Base-by-base conservation (phyloP, 1,139 yeast species). In the Blastobotrys persicus region DNA sequence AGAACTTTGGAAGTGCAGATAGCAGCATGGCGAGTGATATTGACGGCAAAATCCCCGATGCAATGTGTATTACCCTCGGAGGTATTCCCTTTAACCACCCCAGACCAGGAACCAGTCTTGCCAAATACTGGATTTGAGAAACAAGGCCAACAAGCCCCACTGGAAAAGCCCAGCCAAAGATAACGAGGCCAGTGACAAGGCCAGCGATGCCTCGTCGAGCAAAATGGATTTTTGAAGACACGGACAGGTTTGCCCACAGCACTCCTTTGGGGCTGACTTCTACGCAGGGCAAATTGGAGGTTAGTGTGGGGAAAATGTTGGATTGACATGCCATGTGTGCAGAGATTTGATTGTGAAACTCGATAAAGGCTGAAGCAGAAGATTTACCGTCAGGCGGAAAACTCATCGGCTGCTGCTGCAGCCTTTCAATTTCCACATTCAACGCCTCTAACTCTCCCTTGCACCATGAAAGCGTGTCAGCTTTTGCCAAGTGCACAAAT, bases 101-200 rank as follows among this genome's bases (percentile, higher is more conserved):
- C 60, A 88, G 73, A 69, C 81, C 84, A 9, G 75, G 84, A 43
- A 86, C 72, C 59, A 81, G 80, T 44, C 72, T 69, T 3, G 78
- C 74, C 57, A 88, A 74, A 60, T 79, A 82, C 49, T 83, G 81
- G 45, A 86, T 72, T 61, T 88, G 88, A 13, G 95, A 84, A 51
- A 88, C 79, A 50, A 82, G 73, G 68, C 95, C 94, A 19, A 88
- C 86, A 54, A 87, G 82, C 3, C 95, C 88, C 12, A 87, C 92
- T 1, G 96, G 96, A 53, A 88, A 76, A 32, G 94, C 84, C 95
- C 95, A 88, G 58, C 87, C 81, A 16, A 86, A 72, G 46, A 87
- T 75, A 57, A 84, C 59, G 2, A 80, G 74, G 13, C 75, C 65
- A 54, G 85, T 73, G 4, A 80, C 75, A 11, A 81, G 71, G 53